A percentile compares a stretch with the other conserved stretches of the same genome.
These are phyloP conservation scores for Alisma plantagoaquatica DNA, from an alignment of 106 monocot genomes.

Conservation along the genomic window DNA sequence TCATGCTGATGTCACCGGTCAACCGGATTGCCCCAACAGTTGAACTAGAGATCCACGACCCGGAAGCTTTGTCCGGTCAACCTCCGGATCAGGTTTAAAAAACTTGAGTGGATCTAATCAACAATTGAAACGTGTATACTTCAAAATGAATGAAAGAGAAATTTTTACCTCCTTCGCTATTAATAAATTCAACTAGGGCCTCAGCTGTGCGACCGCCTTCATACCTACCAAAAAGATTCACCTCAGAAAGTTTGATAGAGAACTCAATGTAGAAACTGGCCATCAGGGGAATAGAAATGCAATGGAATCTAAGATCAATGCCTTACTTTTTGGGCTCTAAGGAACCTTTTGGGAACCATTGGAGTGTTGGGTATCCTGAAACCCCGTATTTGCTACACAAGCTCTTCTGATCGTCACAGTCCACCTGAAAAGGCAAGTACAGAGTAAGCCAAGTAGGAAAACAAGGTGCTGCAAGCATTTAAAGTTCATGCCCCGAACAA, in stretches of 20 bases:
- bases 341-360: conserved; percentile 99
- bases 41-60: not conserved
- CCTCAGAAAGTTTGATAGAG: too few species aligned
- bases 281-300: not conserved
- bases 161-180: conserved; percentile 82
- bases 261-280: conserved; percentile 1
- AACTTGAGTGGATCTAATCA: not conserved
- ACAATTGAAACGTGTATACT: not conserved
- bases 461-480: not conserved
- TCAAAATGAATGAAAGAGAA: not conserved
- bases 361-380: conserved; percentile 91
- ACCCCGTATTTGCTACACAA: conserved; percentile 97
- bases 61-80: not conserved
- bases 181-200: conserved; percentile 86
- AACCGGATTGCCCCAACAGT: not conserved
- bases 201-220: conserved; percentile 92
- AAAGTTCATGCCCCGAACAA: not conserved
- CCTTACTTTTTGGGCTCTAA: conserved; percentile 92
- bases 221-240: conserved; percentile 49
- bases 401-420: conserved; percentile 93
- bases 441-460: not conserved
- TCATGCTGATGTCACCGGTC: too few species aligned
- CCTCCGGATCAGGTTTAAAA: not conserved
- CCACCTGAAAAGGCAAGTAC: conserved; percentile 54
- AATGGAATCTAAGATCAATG: not conserved